Evolutionary conservation across 1,139 yeast species (phyloP), one percentile per base, ranked within the genome.

Genomic region (Tardiomyces digboiensis): DNA sequence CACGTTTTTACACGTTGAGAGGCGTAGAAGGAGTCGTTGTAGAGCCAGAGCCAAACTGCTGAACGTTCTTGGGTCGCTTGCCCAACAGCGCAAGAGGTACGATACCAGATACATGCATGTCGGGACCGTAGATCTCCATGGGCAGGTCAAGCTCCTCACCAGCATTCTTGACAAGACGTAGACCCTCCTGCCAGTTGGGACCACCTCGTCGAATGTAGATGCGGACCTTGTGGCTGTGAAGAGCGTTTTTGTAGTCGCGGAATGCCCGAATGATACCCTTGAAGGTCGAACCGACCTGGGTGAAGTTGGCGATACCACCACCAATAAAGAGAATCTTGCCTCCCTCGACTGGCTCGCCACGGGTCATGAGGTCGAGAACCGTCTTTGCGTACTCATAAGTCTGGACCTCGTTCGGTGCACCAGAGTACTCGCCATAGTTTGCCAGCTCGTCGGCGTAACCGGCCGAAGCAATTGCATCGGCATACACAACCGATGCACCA

Each of bases 91-190:
- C 71, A 41, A 68, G 54, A 29, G 73, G 73, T 16, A 68, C 73
- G 48, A 70, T 70, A 33, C 74, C 74, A 39, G 70, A 63, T 26
- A 69, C 74, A 52, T 69, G 74, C 73, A 69, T 70, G 50, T 70
- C 74, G n/a, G 74, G 74, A 14, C 74, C 74, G 51, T 64, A 69
- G 48, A 70, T 67, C 58, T 69, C 72, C 74, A 69, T 68, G 39
- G 72, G 71, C 49, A 69, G 55, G 40, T 64, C 67, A 36, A 70
- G 63, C 52, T 68, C 73, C 54, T 70, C 71, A 40, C 73, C 72
- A 39, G 72, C 71, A 43, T 63, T 61, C 60, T 64, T 66, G 58
- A 69, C 62, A 44, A 69, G 64, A 38, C 72, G 64, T 47, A 69
- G 61, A 49, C 74, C 74, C 53, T 68, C 73, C 55, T 67, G 71